phyloP scores from a whole-genome alignment of 2,329 filamentous ascomycete genomes.

The Colletotrichum sp. region DNA sequence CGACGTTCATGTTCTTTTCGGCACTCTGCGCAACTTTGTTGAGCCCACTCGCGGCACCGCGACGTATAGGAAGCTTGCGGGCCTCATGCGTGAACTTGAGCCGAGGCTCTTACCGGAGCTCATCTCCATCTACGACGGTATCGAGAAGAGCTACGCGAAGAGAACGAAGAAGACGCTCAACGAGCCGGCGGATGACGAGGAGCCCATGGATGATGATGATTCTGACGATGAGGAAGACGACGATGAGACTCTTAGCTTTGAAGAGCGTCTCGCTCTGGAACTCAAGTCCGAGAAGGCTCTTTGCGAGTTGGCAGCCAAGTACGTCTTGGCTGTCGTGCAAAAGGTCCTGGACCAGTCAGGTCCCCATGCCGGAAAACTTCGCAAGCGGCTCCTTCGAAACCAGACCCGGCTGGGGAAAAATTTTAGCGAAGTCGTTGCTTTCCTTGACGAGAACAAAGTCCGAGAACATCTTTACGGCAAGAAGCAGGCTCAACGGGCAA shows the following conservation, averaged over 20 bases:
- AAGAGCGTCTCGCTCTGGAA: slow-evolving; percentile 66
- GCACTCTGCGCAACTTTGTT: slow-evolving; percentile 66
- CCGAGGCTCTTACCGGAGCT: slow-evolving; percentile 69
- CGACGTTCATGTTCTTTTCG: slow-evolving; percentile 82
- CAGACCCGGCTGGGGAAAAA: slow-evolving; percentile 81
- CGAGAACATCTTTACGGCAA: slow-evolving; percentile 43
- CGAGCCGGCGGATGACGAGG: slow-evolving; percentile 74
- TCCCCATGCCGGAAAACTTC: slow-evolving; percentile 66
- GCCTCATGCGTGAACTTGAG: slow-evolving; percentile 73
- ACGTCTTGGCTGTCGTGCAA: slow-evolving; percentile 80
- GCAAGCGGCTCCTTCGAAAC: slow-evolving; percentile 78
- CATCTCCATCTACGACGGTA: slow-evolving; percentile 76
- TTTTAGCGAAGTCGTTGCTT: slow-evolving; percentile 83
- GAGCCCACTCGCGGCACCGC: slow-evolving; percentile 34
- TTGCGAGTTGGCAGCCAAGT: slow-evolving; percentile 84
- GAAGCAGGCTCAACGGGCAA: slow-evolving; percentile 31
- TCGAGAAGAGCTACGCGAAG: slow-evolving; percentile 80
- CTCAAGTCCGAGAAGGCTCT: slow-evolving; percentile 84
- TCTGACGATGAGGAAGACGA: slow-evolving; percentile 59
- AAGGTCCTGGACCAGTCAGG: slow-evolving; percentile 73
- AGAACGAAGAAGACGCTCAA: slow-evolving; percentile 67
- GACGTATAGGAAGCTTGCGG: slow-evolving; percentile 45
- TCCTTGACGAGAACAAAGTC: slow-evolving; percentile 73
- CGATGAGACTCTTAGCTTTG: slow-evolving; percentile 57
- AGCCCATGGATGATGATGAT: slow-evolving; percentile 69